Evolutionary conservation across 139 green algal species (phyloP), one percentile per base, ranked within the genome.

Genomic region (Gonium pectorale): DNA sequence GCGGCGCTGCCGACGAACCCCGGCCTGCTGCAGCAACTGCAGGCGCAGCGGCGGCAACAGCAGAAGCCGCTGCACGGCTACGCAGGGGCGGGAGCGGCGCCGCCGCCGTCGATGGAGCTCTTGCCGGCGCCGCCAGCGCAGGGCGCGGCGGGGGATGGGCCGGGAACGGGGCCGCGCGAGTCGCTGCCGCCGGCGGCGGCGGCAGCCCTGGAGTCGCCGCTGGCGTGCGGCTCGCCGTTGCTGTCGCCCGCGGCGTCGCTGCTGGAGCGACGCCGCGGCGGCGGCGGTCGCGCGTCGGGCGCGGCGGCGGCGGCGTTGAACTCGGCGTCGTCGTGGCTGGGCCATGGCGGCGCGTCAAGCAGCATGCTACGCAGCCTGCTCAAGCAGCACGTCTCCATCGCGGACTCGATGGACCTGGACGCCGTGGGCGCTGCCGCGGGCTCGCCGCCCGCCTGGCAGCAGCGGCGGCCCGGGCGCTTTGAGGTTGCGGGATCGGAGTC

Each of bases 321-420:
- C n/a, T n/a, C n/a, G n/a, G n/a, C n/a, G n/a, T n/a, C n/a, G n/a
- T n/a, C n/a, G n/a, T n/a, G n/a, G n/a, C n/a, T n/a, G n/a, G n/a
- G n/a, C n/a, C 49, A 17, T 56, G 49, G 49, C 49, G 17, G 49
- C 49, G 49, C 49, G 13, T 56, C 49, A 26, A 56, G 69, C 43
- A 27, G 27, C 38, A 44, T 62, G 21, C 59, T 71, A 0, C 29
- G 59, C 11, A 72, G 41, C 75, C 75, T 82, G 38, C 59, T 82
- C 5, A 82, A 67, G 59, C 75, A 82, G 40, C 59, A 82, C 59
- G 75, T 82, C 29, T 62, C 59, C 52, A 82, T 82, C 29, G 59
- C 75, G 8, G 75, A 82, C 29, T 72, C 59, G 0, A 63, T 60
- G 40, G 75, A 82, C 5, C 40, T 71, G 38, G 75, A 82, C 73